Evolutionary conservation across 2,329 filamentous ascomycete genomes (phyloP), one percentile per base, ranked within the genome.

Genomic region (Exophiala sp.): DNA sequence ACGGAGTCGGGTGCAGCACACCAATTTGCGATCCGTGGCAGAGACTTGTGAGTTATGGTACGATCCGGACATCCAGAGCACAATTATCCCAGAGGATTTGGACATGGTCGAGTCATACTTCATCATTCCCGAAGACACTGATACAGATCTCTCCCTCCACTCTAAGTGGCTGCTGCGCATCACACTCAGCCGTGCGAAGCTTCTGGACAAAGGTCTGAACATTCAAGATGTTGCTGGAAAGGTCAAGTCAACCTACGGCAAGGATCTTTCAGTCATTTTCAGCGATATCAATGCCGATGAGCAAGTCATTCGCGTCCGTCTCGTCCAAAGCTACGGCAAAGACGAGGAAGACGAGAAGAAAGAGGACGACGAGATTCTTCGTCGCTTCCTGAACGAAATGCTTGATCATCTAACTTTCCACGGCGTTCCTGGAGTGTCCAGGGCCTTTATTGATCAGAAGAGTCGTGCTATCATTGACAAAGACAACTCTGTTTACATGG

Each of bases 71-170:
- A 86, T 96, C 55, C 84, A 88, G 64, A 79, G 82, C 29, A 99
- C 95, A 0, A 88, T 85, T 61, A 95, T 99, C 64, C 81, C 87
- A 34, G 88, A 88, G 52, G 94, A 99, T 77, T 74, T 82, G 57
- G 94, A 97, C 66, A 95, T 97, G 83, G 89, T 99, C 5, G 91
- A 96, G 63, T 95, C 92, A 0, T 96, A 96, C 78, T 97, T 92
- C 75, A 84, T 97, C 69, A 89, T 97, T 68, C 89, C 90, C 0
- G 91, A 95, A 61, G 89, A 95, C 52, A 85, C 89, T 39, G 82
- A 83, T 56, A 78, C 81, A 41, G 79, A 83, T 54, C 69, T 77
- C 7, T 76, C 78, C 46, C 72, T 71, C 34, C 92, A 97, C 71
- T 97, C 94, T 7, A 88, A 91, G 70, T 99, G 95, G 95, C 76